Base-by-base conservation (phyloP, 352 stramenopile genomes). In the Pythium grandisporangium region DNA sequence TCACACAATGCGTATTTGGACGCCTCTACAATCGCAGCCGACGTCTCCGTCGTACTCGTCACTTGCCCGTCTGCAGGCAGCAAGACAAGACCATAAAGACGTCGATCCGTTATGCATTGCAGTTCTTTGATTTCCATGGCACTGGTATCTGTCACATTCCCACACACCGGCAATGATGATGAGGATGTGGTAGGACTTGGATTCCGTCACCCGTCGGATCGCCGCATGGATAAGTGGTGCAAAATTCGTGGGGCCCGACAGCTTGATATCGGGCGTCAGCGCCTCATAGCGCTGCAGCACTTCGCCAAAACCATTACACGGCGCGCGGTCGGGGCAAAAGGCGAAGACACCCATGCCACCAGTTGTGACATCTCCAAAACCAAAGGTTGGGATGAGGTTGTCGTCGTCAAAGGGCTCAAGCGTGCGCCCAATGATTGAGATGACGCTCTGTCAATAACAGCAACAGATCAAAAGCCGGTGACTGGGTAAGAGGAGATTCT, bases 171-270 rank as follows among this genome's bases (percentile, higher is more conserved):
- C 71, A 26, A 88, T 68, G 41, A 90, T 88, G 30, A 90, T 62
- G 21, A 90, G 61, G 30, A 88, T 77, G 40, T 84, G 75, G 45
- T 82, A 88, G 39, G 48, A 61, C 10, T 55, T 52, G 13, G 49
- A 70, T 8, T 46, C 42, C 48, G 66, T 66, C 22, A 74, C 66
- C 20, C 76, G 66, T 4, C 65, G 50, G 30, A 89, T 84, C 2
- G 73, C 70, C 37, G 82, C 63, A 22, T 81, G 65, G 42, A 92
- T 89, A 40, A 86, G 72, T 16, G 78, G 78, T 16, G 78, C 75
- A 56, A 88, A 92, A 55, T 85, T 86, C 5, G 73, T 92, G 13
- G 73, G 71, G 5, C 79, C 75, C 6, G 61, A 52, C 1, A 89
- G 63, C 16, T 46, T 42, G 19, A 89, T 38, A 27, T 54, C 47